phyloP scores from a whole-genome alignment of 2,329 filamentous ascomycete genomes.

The Ophiocordyceps sinensis region DNA sequence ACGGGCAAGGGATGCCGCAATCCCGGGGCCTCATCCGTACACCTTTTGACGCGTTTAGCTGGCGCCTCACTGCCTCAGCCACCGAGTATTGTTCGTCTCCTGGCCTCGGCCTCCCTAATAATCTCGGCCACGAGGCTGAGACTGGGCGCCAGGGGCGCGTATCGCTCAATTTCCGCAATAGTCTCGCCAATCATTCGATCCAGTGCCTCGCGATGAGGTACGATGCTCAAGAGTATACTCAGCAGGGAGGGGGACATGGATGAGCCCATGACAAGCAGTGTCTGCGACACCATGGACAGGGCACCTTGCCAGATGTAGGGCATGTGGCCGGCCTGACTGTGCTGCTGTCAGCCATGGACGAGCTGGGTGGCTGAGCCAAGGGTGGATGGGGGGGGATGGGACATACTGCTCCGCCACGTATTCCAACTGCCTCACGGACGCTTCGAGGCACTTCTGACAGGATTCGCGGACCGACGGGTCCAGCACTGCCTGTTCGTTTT shows the following conservation, averaged over 20 bases:
- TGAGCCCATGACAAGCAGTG: constrained; percentile 69
- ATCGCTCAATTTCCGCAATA: constrained; percentile 59
- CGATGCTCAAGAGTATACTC: constrained; percentile 43
- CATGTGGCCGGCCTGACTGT: constrained; percentile 65
- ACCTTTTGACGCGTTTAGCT: too few relatives aligned
- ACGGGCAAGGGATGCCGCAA: too few relatives aligned
- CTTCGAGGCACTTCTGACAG: constrained; percentile 70
- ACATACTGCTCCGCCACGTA: constrained; percentile 63
- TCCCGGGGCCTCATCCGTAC: too few relatives aligned
- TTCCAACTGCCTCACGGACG: constrained; percentile 65
- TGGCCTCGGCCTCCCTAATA: constrained; percentile 62
- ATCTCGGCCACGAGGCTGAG: constrained; percentile 65
- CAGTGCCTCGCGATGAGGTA: constrained; percentile 44
- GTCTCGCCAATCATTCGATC: constrained; percentile 69
- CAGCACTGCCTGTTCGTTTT: constrained; percentile 58
- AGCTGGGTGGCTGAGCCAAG: background rate
- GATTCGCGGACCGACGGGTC: constrained; percentile 63
- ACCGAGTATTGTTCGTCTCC: constrained; percentile 48
- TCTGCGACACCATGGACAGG: constrained; percentile 70
- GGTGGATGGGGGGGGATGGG: too few relatives aligned
- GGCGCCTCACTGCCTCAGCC: constrained; percentile 19
- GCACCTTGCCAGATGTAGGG: constrained; percentile 79
- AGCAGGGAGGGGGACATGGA: constrained; percentile 65
- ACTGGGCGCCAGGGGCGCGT: constrained; percentile 62
- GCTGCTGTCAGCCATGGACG: background rate